phyloP scores from a whole-genome alignment of 75 land plant species.

The Chamaecyparis obtusa region DNA sequence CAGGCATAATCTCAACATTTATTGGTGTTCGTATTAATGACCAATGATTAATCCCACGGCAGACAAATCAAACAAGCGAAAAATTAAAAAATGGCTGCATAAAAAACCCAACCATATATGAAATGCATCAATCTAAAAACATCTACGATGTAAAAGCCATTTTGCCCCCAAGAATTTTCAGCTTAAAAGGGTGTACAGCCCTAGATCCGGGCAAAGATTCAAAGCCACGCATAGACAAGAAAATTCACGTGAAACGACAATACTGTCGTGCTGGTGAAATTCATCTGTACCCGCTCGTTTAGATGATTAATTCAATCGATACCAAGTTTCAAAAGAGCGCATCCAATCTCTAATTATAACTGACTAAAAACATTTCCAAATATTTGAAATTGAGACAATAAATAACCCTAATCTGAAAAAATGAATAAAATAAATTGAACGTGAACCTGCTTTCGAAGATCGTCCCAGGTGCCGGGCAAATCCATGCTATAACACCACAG shows the following conservation, averaged over 20 bases:
- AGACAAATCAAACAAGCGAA: not conserved
- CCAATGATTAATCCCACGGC: no score
- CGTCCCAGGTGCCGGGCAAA: constrained; percentile 6
- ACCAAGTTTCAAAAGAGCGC: not conserved
- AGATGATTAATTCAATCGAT: not conserved
- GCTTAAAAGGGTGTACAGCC: not conserved
- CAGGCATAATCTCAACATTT: not conserved
- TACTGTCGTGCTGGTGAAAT: not conserved
- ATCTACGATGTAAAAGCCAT: not conserved
- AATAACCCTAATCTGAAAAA: not conserved
- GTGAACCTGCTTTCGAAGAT: constrained; percentile 1
- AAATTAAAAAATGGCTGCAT: not conserved
- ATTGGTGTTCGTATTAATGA: not conserved
- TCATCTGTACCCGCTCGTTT: not conserved
- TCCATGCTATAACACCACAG: not conserved
- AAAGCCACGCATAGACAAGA: not conserved
- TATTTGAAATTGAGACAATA: not conserved
- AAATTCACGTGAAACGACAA: not conserved
- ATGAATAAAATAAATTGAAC: not conserved
- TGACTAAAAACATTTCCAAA: not conserved
- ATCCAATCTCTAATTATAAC: not conserved
- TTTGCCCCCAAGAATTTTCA: not conserved
- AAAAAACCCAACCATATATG: not conserved
- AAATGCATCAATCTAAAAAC: not conserved
- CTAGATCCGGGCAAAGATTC: not conserved